Evolutionary conservation across 345 rosid species (phyloP).

Genomic region (Acer negundo): DNA sequence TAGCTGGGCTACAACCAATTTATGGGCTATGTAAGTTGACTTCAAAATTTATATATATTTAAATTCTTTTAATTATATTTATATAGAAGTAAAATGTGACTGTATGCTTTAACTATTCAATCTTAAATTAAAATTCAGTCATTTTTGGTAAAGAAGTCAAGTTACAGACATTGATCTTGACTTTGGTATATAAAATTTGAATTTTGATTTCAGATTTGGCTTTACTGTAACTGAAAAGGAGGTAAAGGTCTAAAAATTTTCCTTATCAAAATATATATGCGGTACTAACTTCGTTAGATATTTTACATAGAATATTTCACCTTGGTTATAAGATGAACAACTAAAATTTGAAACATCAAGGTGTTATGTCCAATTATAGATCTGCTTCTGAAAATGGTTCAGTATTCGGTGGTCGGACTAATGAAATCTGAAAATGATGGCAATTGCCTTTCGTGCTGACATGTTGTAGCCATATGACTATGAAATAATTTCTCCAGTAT

Average conservation of each 20-base stretch:
- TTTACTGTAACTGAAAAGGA: not conserved
- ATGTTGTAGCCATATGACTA: not conserved
- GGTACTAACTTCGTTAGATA: not conserved
- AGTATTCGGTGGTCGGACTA: not conserved
- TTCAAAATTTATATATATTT: constrained; percentile 1
- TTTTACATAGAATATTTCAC: constrained; percentile 1
- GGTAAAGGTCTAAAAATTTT: not conserved
- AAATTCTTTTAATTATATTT: not conserved
- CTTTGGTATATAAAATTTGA: constrained; percentile 1
- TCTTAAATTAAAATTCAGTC: not conserved
- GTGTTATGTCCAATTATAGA: too few species aligned
- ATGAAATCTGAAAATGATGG: not conserved
- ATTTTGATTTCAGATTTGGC: not conserved
- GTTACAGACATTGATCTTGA: not conserved
- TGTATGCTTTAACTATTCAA: not conserved
- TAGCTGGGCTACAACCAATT: constrained; percentile 92
- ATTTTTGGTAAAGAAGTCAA: not conserved
- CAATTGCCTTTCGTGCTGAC: not conserved
- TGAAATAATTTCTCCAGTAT: constrained; percentile 8
- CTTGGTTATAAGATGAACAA: constrained; percentile 3
- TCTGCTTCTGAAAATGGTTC: too few species aligned
- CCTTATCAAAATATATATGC: not conserved
- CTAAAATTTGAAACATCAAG: constrained; percentile 1
- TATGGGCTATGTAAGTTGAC: constrained; percentile 88
- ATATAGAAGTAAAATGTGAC: not conserved